phyloP scores from a whole-genome alignment of 2,329 filamentous ascomycete genomes.

The Xylariaceae sp. region DNA sequence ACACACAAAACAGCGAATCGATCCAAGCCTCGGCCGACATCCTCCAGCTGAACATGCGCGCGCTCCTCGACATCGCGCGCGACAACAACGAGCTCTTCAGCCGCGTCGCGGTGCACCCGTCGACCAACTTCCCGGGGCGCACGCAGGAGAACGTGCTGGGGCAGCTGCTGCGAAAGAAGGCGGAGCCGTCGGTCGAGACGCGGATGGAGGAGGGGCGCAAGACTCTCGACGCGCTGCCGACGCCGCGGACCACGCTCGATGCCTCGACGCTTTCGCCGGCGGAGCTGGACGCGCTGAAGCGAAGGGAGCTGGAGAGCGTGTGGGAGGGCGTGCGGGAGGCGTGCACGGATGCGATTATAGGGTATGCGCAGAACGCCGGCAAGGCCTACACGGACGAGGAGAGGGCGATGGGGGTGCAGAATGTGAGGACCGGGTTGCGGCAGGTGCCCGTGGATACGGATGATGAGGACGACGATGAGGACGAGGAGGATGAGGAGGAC shows the following conservation, averaged over 20 bases:
- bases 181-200: conserved; percentile 72
- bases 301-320: conserved; percentile 31
- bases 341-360: conserved; percentile 26
- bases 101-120: conserved; percentile 69
- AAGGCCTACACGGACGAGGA: conserved; percentile 72
- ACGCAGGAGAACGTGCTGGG: conserved; percentile 63
- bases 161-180: conserved; percentile 75
- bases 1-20: conserved; percentile 51
- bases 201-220: conserved; percentile 63
- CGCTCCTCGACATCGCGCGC: conserved; percentile 60
- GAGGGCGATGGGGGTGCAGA: conserved; percentile 55
- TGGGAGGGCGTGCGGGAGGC: conserved; percentile 32
- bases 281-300: conserved; percentile 32
- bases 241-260: neutral
- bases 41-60: conserved; percentile 65
- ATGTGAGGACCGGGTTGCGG: conserved; percentile 67
- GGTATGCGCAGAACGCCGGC: conserved; percentile 43
- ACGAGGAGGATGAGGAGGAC: conserved; percentile 41
- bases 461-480: conserved; percentile 49
- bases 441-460: conserved; percentile 54
- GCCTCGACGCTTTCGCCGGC: neutral
- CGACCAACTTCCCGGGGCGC: conserved; percentile 68
- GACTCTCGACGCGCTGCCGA: conserved; percentile 19
- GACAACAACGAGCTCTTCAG: conserved; percentile 65
- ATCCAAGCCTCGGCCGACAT: conserved; percentile 69